A percentile compares a stretch with the other conserved stretches of the same genome.
Evolutionary conservation across 805 yeast genomes (phyloP).

Genomic region (Yueomyces sinensis): DNA sequence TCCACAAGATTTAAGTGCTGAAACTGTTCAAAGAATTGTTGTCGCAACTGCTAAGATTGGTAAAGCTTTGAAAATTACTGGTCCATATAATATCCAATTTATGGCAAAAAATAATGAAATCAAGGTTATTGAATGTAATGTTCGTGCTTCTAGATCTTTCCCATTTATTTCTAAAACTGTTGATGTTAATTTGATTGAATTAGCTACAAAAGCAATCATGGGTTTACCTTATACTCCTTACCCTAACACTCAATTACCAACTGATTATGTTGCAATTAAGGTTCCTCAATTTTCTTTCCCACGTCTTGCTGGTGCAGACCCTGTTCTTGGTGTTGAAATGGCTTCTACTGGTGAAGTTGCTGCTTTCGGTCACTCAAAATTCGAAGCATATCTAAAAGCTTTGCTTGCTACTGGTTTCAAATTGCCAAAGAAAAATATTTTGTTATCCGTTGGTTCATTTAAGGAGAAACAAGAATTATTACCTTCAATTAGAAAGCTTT

Average conservation of each 20-base stretch:
- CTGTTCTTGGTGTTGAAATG: conserved; percentile 97
- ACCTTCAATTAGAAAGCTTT: conserved; percentile 71
- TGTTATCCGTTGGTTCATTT: conserved; percentile 89
- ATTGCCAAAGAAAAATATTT: conserved; percentile 86
- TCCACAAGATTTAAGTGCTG: conserved; percentile 87
- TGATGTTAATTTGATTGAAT: conserved; percentile 90
- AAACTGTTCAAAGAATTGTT: conserved; percentile 81
- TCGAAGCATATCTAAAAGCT: conserved; percentile 94
- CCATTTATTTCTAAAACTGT: conserved; percentile 97
- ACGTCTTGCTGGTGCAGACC: conserved; percentile 94
- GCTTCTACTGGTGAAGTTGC: conserved; percentile 99
- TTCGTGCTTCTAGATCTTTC: conserved; percentile 98
- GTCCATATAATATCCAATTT: conserved; percentile 95
- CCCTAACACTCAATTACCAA: conserved; percentile 80
- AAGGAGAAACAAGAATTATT: conserved; percentile 90
- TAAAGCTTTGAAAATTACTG: conserved; percentile 86
- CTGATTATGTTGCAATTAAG: conserved; percentile 88
- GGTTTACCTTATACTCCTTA: conserved; percentile 81
- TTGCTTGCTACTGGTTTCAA: conserved; percentile 91
- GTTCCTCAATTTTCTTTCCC: conserved; percentile 98
- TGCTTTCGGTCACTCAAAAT: conserved; percentile 87
- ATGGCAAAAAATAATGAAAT: conserved; percentile 91
- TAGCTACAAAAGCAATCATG: conserved; percentile 93
- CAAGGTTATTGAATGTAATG: conserved; percentile 97
- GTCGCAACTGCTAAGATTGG: conserved; percentile 95